phyloP scores from a whole-genome alignment of 768 basidiomycete genomes.

The Trichaptum fuscoviolaceum region DNA sequence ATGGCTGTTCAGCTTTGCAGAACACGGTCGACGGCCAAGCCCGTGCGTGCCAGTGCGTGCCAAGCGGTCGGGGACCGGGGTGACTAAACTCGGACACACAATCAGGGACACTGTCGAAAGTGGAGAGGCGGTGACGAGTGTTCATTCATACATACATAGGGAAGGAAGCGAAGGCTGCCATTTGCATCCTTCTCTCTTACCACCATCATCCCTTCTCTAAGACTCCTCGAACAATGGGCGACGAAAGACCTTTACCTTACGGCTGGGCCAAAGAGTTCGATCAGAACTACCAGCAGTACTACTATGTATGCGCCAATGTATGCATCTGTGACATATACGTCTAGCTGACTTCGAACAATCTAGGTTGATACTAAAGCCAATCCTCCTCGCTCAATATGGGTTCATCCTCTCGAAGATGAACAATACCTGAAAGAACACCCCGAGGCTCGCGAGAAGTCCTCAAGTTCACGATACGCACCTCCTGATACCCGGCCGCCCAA shows the following conservation, averaged over 20 bases:
- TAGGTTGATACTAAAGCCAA: conserved; percentile 60
- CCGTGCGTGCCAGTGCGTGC: neutral
- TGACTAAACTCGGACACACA: neutral
- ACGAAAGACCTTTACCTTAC: conserved; percentile 40
- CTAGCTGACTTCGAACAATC: conserved; percentile 5
- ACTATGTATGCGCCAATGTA: conserved; percentile 36
- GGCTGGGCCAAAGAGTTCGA: conserved; percentile 56
- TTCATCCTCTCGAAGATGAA: conserved; percentile 67
- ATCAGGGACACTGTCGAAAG: neutral
- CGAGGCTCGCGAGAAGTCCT: conserved; percentile 32
- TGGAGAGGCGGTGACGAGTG: neutral
- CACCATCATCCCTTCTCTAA: conserved; percentile 15
- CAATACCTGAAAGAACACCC: conserved; percentile 55
- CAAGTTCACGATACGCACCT: conserved; percentile 2
- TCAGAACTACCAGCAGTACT: conserved; percentile 33
- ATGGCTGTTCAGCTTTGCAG: neutral
- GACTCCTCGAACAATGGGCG: conserved; percentile 14
- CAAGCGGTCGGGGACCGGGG: too few species aligned
- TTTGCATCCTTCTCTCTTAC: conserved; percentile 10
- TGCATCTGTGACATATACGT: neutral
- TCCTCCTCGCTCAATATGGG: conserved; percentile 67
- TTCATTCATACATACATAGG: too few species aligned
- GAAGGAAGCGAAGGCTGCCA: neutral
- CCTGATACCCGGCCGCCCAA: conserved; percentile 13
- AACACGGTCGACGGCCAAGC: neutral